Evolutionary conservation across 768 basidiomycete genomes (phyloP).

Genomic region (Leccinum boreale): DNA sequence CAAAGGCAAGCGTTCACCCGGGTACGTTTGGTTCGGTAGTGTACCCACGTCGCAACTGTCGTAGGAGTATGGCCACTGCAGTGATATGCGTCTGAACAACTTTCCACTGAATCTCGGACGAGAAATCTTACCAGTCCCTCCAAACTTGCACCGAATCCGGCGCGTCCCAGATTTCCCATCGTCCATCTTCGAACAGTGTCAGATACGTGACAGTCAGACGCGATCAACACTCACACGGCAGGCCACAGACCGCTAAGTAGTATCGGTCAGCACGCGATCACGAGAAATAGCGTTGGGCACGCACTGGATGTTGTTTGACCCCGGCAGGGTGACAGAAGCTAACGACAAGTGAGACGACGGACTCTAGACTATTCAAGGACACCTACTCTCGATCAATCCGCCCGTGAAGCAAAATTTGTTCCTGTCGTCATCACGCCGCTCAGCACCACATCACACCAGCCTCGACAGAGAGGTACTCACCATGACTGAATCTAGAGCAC

Average conservation of each 20-base stretch:
- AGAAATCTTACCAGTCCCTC: conserved; percentile 56
- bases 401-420: conserved; percentile 83
- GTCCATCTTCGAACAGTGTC: conserved; percentile 38
- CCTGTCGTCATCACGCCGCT: conserved; percentile 23
- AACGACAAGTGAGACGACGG: conserved; percentile 10
- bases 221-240: conserved; percentile 34
- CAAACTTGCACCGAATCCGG: conserved; percentile 53
- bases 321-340: conserved; percentile 41
- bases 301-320: conserved; percentile 37
- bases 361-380: background rate
- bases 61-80: conserved; percentile 53
- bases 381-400: conserved; percentile 56
- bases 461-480: conserved; percentile 8
- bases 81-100: background rate
- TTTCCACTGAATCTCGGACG: conserved; percentile 6
- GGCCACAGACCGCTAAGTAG: conserved; percentile 44
- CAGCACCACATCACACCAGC: background rate
- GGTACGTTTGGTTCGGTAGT: conserved; percentile 66
- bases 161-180: conserved; percentile 51
- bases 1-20: conserved; percentile 41
- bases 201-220: background rate
- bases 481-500: conserved; percentile 30
- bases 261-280: conserved; percentile 4
- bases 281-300: conserved; percentile 1
- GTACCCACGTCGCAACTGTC: conserved; percentile 75